These are phyloP conservation scores for Jamesozyma spencerorum DNA, from an alignment of 805 yeast species.

Conservation along the genomic window DNA sequence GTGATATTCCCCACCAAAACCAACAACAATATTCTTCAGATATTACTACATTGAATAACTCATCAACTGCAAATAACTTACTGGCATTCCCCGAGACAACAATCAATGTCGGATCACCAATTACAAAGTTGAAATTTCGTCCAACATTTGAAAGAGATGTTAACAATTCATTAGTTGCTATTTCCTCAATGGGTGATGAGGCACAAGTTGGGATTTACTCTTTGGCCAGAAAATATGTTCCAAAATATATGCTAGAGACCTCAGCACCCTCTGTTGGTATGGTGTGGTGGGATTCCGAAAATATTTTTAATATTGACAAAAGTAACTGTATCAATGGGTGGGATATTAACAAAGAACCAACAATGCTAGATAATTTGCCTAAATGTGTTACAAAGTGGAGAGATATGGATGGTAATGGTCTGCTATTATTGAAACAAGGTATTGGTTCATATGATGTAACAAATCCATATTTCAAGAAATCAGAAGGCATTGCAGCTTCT, in stretches of 20 bases:
- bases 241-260: constrained; percentile 38
- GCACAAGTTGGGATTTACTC: constrained; percentile 62
- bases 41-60: constrained; percentile 34
- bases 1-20: constrained; percentile 13
- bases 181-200: constrained; percentile 63
- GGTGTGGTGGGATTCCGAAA: constrained; percentile 30
- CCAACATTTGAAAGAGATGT: constrained; percentile 30
- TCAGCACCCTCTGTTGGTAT: constrained; percentile 26
- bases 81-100: constrained; percentile 53
- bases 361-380: constrained; percentile 23
- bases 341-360: constrained; percentile 26
- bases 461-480: not conserved
- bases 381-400: constrained; percentile 27
- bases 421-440: constrained; percentile 23
- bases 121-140: constrained; percentile 41
- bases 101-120: constrained; percentile 67
- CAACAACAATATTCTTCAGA: constrained; percentile 42
- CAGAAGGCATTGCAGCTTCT: not conserved
- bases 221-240: constrained; percentile 61
- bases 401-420: constrained; percentile 31
- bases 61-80: constrained; percentile 8
- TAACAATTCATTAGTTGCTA: constrained; percentile 58
- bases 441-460: constrained; percentile 18
- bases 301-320: constrained; percentile 29
- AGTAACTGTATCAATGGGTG: constrained; percentile 27